Evolutionary conservation across 1,139 yeast genomes (phyloP).

Genomic region (Yamadazyma mexicana): DNA sequence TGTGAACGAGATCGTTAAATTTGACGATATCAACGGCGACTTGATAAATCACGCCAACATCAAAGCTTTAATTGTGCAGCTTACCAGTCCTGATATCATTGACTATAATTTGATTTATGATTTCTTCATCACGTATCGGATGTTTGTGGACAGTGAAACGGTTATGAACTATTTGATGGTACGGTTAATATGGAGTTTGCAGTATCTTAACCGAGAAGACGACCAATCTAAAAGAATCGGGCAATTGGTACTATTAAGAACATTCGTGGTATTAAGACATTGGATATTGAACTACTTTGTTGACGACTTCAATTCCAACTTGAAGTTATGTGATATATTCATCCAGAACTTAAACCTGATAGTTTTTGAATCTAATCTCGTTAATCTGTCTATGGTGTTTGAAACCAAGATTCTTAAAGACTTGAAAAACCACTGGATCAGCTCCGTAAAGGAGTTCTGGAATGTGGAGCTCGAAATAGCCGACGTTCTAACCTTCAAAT

Average conservation of each 20-base stretch:
- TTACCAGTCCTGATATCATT: conserved; percentile 76
- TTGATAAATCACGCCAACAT: conserved; percentile 42
- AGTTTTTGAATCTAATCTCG: conserved; percentile 31
- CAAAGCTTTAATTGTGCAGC: conserved; percentile 63
- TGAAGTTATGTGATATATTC: conserved; percentile 47
- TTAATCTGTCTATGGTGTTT: conserved; percentile 24
- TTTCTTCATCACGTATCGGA: conserved; percentile 80
- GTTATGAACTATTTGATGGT: conserved; percentile 62
- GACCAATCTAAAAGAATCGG: conserved; percentile 51
- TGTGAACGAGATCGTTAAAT: conserved; percentile 29
- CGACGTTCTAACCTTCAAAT: conserved; percentile 21
- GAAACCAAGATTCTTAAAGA: conserved; percentile 48
- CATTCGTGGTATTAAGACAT: conserved; percentile 84
- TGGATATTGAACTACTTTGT: conserved; percentile 81
- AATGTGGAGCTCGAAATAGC: conserved; percentile 25
- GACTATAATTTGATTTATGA: conserved; percentile 81
- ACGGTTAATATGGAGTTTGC: conserved; percentile 74
- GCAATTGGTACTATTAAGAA: conserved; percentile 71
- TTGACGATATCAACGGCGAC: conserved; percentile 35
- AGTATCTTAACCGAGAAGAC: conserved; percentile 33
- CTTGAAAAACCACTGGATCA: conserved; percentile 44
- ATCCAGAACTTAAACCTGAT: conserved; percentile 51
- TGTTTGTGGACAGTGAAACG: conserved; percentile 58
- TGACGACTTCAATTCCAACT: conserved; percentile 61
- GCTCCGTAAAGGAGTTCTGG: conserved; percentile 36